phyloP scores from a whole-genome alignment of 1,284 basidiomycete genomes.

The Earliella scabrosa region DNA sequence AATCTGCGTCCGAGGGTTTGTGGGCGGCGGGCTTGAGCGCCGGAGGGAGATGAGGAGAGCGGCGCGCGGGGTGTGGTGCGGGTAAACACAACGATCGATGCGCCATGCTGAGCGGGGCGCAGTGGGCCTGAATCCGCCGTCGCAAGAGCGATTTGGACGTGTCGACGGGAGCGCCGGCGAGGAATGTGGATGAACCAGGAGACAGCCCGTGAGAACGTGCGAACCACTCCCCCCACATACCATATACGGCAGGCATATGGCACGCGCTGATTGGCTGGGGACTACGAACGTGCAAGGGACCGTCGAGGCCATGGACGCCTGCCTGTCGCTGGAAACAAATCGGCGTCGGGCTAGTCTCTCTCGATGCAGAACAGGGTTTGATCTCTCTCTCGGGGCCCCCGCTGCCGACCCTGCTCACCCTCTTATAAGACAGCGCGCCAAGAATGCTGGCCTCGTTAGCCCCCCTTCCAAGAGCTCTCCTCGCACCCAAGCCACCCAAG shows the following conservation, averaged over 20 bases:
- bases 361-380: constrained; percentile 9
- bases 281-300: constrained; percentile 35
- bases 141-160: no score
- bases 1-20: no score
- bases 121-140: no score
- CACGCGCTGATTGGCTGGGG: constrained; percentile 24
- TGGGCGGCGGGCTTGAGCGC: no score
- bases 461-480: constrained; percentile 10
- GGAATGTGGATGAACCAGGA: no score
- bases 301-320: neutral
- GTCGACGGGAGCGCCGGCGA: no score
- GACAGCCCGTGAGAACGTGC: constrained; percentile 21
- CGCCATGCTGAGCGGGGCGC: no score
- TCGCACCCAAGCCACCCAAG: constrained; percentile 2
- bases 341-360: constrained; percentile 12
- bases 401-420: constrained; percentile 17
- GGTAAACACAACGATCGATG: no score
- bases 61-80: no score
- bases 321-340: constrained; percentile 8
- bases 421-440: constrained; percentile 19
- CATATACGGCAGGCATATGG: constrained; percentile 3
- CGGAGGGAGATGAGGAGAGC: no score
- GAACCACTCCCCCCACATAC: neutral
- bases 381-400: no score
- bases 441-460: constrained; percentile 9